Evolutionary conservation across 345 rosid genomes (phyloP).

Genomic region (Gynandropsis gynandra): DNA sequence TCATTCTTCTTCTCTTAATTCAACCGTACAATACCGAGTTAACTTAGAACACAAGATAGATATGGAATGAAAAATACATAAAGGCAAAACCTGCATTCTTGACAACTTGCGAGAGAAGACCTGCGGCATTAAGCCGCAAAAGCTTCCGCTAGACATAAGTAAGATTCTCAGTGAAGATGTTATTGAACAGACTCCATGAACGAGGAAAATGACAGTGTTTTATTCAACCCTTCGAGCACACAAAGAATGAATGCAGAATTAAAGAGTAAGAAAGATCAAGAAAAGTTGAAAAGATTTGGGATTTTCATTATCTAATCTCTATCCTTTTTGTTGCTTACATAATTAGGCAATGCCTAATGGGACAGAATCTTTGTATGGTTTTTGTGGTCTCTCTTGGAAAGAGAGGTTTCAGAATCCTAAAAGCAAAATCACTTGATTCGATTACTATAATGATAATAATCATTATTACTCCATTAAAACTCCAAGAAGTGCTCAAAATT

Average conservation of each 20-base stretch:
- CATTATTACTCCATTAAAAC: too few species aligned
- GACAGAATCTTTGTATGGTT: not conserved
- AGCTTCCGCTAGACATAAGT: constrained; percentile 33
- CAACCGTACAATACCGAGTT: not conserved
- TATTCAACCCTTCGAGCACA: constrained; percentile 11
- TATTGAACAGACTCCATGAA: constrained; percentile 22
- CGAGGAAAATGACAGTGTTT: constrained; percentile 13
- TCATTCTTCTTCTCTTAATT: not conserved
- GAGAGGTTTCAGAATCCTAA: too few species aligned
- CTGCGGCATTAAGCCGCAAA: constrained; percentile 41
- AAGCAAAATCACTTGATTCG: too few species aligned
- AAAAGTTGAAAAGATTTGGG: constrained; percentile 1
- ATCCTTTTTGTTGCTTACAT: constrained; percentile 16
- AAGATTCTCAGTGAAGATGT: not conserved
- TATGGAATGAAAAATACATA: not conserved
- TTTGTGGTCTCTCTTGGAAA: too few species aligned
- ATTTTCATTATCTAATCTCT: constrained; percentile 7
- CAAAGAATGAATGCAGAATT: constrained; percentile 2
- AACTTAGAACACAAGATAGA: not conserved
- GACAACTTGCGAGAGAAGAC: constrained; percentile 33
- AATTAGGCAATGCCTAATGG: constrained; percentile 16
- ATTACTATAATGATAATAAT: too few species aligned
- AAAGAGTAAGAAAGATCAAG: constrained; percentile 1
- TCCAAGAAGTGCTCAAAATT: too few species aligned
- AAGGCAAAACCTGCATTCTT: constrained; percentile 34